Conservation (phyloP, 345 rosid species). For the Schrenkiella parvula region DNA sequence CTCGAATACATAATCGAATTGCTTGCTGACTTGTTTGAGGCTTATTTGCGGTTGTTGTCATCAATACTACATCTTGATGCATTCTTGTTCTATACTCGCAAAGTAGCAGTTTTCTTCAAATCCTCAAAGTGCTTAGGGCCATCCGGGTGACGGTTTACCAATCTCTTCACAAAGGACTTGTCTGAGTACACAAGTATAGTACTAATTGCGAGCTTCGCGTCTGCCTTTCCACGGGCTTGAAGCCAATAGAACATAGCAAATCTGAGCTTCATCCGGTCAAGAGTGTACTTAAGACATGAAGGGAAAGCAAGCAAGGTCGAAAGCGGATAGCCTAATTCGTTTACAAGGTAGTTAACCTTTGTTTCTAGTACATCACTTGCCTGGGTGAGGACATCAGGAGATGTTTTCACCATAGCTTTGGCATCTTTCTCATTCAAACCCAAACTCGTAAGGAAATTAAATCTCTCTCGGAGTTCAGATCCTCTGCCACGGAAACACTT, state of each 20-base stretch:
- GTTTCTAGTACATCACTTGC: slow-evolving; percentile 40
- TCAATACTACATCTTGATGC: not conserved
- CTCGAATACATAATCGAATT: not conserved
- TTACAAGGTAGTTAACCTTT: slow-evolving; percentile 54
- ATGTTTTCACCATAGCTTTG: slow-evolving; percentile 45
- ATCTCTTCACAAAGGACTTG: slow-evolving; percentile 30
- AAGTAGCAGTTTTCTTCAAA: slow-evolving; percentile 35
- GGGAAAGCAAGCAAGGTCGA: slow-evolving; percentile 53
- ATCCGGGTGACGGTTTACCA: slow-evolving; percentile 51
- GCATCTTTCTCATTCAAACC: slow-evolving; percentile 58
- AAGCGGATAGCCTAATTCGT: slow-evolving; percentile 54
- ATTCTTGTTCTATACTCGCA: slow-evolving; percentile 9
- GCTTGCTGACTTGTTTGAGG: not conserved
- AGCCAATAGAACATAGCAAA: slow-evolving; percentile 68
- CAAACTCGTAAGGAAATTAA: slow-evolving; percentile 49
- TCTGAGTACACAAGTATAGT: slow-evolving; percentile 47
- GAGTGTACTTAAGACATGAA: slow-evolving; percentile 46
- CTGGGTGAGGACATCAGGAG: slow-evolving; percentile 61
- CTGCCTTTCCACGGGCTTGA: slow-evolving; percentile 39
- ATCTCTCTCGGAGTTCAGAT: slow-evolving; percentile 60
- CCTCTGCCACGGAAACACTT: slow-evolving; percentile 66
- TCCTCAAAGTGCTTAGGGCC: slow-evolving; percentile 58
- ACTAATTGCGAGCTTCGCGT: slow-evolving; percentile 38
- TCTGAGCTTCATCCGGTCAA: slow-evolving; percentile 54
- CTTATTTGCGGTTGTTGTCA: not conserved